These are phyloP conservation scores for Barnettozyma salicaria DNA, from an alignment of 805 yeast species.

Conservation along the genomic window DNA sequence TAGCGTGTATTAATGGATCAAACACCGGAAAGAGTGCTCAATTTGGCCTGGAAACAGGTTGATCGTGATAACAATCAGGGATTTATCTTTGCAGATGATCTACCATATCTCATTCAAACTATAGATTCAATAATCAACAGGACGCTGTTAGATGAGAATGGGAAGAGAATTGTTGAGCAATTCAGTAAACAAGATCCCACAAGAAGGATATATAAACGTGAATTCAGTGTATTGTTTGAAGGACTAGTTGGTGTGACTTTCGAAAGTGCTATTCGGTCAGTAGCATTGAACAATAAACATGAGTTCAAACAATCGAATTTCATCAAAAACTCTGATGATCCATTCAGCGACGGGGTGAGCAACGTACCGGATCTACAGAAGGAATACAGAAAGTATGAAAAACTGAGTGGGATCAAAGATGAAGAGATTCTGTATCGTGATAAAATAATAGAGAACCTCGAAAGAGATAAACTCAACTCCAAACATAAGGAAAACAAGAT, in stretches of 20 bases:
- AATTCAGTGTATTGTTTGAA: slow-evolving; percentile 27
- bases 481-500: slow-evolving; percentile 8
- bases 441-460: slow-evolving; percentile 18
- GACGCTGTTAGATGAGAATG: slow-evolving; percentile 26
- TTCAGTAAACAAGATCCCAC: slow-evolving; percentile 28
- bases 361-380: slow-evolving; percentile 20
- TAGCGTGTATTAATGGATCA: too few relatives aligned
- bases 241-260: slow-evolving; percentile 30
- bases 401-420: slow-evolving; percentile 20
- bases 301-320: too few relatives aligned
- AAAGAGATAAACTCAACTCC: slow-evolving; percentile 11
- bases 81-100: slow-evolving; percentile 18
- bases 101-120: slow-evolving; percentile 19
- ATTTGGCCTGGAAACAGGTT: slow-evolving; percentile 23
- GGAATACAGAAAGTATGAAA: slow-evolving; percentile 18
- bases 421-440: slow-evolving; percentile 25
- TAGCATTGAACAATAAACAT: slow-evolving; percentile 1
- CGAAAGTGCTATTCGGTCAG: slow-evolving; percentile 23
- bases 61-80: slow-evolving; percentile 15
- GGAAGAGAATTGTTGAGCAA: slow-evolving; percentile 23
- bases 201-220: slow-evolving; percentile 28
- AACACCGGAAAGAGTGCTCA: slow-evolving; percentile 6
- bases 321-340: too few relatives aligned
- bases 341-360: slow-evolving; percentile 6
- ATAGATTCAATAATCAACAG: slow-evolving; percentile 19